A percentile compares a stretch with the other conserved stretches of the same genome.
Conservation (phyloP, 1,284 basidiomycete genomes). For the Irpex sp. region DNA sequence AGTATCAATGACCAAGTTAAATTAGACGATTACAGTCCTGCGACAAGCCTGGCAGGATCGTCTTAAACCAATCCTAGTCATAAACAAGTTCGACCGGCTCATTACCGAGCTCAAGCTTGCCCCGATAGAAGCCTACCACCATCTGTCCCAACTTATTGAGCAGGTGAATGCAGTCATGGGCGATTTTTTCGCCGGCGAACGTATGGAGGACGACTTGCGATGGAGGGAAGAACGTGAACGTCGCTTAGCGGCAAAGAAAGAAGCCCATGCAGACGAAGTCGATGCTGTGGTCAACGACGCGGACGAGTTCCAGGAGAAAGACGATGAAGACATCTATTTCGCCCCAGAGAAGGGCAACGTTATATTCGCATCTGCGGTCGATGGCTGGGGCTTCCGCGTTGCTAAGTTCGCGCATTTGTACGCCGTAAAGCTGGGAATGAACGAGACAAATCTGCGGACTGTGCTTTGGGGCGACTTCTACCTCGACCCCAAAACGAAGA, state of each 20-base stretch:
- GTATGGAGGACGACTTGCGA: slow-evolving; percentile 96
- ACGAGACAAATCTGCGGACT: slow-evolving; percentile 82
- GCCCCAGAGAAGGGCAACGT: slow-evolving; percentile 96
- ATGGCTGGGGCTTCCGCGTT: slow-evolving; percentile 97
- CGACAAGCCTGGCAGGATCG: slow-evolving; percentile 94
- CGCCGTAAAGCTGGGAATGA: slow-evolving; percentile 88
- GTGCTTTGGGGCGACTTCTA: slow-evolving; percentile 99
- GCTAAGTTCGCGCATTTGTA: slow-evolving; percentile 94
- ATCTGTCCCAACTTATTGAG: slow-evolving; percentile 90
- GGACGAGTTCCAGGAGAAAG: slow-evolving; percentile 84
- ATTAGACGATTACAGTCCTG: slow-evolving; percentile 90
- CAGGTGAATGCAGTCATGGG: slow-evolving; percentile 99
- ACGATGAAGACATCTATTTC: slow-evolving; percentile 98
- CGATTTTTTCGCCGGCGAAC: slow-evolving; percentile 89
- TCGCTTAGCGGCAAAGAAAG: slow-evolving; percentile 72
- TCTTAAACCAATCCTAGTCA: slow-evolving; percentile 88
- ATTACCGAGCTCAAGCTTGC: slow-evolving; percentile 93
- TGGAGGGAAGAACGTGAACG: slow-evolving; percentile 93
- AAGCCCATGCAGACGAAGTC: slow-evolving; percentile 60
- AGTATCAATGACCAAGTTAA: background rate
- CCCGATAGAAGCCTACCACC: slow-evolving; percentile 92
- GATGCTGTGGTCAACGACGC: slow-evolving; percentile 55
- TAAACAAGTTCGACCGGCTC: slow-evolving; percentile 97
- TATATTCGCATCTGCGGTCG: slow-evolving; percentile 93
- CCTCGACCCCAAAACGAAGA: slow-evolving; percentile 95